These are phyloP conservation scores for Phytophthora aleatoria DNA, from an alignment of 352 stramenopile genomes.

Conservation along the genomic window DNA sequence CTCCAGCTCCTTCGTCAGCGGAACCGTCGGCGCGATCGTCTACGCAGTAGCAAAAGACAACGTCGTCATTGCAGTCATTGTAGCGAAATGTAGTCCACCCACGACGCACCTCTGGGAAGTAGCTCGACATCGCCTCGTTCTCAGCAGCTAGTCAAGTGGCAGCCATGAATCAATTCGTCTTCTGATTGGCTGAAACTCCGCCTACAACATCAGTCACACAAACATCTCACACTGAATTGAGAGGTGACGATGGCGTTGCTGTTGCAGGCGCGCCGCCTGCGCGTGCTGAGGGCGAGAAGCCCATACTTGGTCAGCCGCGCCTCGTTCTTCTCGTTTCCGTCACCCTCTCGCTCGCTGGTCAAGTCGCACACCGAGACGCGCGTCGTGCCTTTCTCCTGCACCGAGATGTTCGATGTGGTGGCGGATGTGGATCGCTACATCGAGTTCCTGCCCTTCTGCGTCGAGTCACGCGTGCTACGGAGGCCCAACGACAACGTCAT, in stretches of 20 bases:
- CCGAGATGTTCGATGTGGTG: conserved; percentile 85
- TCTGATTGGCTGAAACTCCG: conserved; percentile 23
- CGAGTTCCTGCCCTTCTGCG: conserved; percentile 84
- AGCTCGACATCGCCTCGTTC: conserved; percentile 21
- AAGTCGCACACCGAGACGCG: conserved; percentile 79
- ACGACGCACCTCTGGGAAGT: conserved; percentile 30
- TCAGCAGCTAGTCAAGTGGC: not conserved
- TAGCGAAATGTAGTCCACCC: not conserved
- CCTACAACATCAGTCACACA: conserved; percentile 8
- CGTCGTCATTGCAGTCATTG: not conserved
- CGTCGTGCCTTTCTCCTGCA: conserved; percentile 74
- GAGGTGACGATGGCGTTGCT: conserved; percentile 27
- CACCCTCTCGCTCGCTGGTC: conserved; percentile 51
- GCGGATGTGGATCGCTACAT: conserved; percentile 72
- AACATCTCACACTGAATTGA: conserved; percentile 10
- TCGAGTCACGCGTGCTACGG: conserved; percentile 75
- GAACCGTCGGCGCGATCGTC: conserved; percentile 55
- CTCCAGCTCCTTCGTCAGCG: conserved; percentile 58
- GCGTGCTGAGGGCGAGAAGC: conserved; percentile 2
- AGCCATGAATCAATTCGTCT: conserved; percentile 1
- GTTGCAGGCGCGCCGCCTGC: conserved; percentile 20
- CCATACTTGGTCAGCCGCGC: conserved; percentile 18
- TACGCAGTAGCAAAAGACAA: conserved; percentile 18
- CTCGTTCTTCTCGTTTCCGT: conserved; percentile 67
- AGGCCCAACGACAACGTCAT: conserved; percentile 79